Evolutionary conservation across 495 filamentous ascomycete species (phyloP), one percentile per base, ranked within the genome.

Genomic region (Immersiella caudata): DNA sequence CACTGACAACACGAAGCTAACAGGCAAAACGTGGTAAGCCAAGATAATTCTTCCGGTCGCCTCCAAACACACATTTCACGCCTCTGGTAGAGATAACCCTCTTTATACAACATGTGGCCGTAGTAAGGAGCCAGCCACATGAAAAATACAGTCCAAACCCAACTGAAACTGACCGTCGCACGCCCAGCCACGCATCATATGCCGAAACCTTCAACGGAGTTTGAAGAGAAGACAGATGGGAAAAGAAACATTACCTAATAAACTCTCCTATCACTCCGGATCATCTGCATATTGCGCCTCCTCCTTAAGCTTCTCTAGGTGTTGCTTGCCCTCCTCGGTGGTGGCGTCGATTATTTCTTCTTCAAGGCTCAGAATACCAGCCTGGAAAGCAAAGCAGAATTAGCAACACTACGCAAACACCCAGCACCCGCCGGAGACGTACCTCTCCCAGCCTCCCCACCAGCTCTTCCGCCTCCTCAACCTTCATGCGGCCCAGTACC

Each of bases 261-360:
- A 59, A 59, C 11, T 46, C 40, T 46, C 40, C 14, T 46, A 3
- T 59, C 67, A 68, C 61, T 69, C 71, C 51, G 66, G 67, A 33
- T 71, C 70, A 33, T 73, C 75, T 6, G 71, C 72, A 60, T 77
- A 72, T 65, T 72, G 58, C 36, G 70, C 70, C 61, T 76, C 67
- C 54, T 88, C 83, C 78, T 97, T 92, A 57, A 98, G 83, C 77
- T 91, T 86, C 78, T 90, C 88, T 54, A 96, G 79, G 76, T 88
- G 86, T 77, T 89, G 85, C 78, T 87, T 83, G 9, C 95, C 95
- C 74, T 97, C 93, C 68, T 94, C 92, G 0, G 95, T 99, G 24
- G 94, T 98, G 7, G 92, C 92, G 81, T 99, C 95, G 71, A 99
- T 94, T 60, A 99, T 92, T 36, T 94, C 88, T 70, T 94, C 86